Base-by-base conservation (phyloP, 768 basidiomycete species). In the Hygrocybe punicea region DNA sequence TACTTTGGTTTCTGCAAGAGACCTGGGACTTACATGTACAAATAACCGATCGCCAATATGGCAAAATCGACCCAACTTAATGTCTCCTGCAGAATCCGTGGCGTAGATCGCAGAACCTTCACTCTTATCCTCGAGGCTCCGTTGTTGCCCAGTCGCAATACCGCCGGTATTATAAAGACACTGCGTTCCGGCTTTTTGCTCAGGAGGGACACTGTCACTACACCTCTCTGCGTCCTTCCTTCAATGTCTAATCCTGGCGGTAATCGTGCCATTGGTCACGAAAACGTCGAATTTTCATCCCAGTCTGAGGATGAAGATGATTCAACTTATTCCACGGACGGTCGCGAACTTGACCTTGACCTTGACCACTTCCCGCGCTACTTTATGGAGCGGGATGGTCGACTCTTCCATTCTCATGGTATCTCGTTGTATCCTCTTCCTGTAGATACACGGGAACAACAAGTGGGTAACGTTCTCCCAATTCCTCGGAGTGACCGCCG, bases 341-440 rank as follows among this genome's bases (percentile, higher is more conserved):
- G 24, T 55, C 11, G 19, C 16, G 44, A 25, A 29, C 29, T 29
- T 7, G 42, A 55, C 13, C 14, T 54, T 3, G 6, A 70, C 29
- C 61, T 58, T n/a, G 73, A 81, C 19, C 86, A 89, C 2, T 84
- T 87, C 61, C 82, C 84, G 0, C 51, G 42, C 11, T 84, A 83
- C 71, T 91, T 90, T 61, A 62, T 62, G 33, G 84, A 89, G 60
- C 73, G 75, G 6, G 74, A 77, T 61, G 82, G 78, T 33, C 78
- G 86, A 36, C 82, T 89, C 68, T 91, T 84, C 71, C 84, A 84
- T 75, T 85, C 85, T 63, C 81, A 83, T 74, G 72, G 74, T 70
- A 71, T 63, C 60, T 78, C 81, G 45, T 84, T 84, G 49, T 92
- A 91, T 67, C 84, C 84, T 11, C 73, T 92, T 48, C 90, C 90